Conservation (phyloP, 768 basidiomycete species). For the Candolleomyces eurysporus region DNA sequence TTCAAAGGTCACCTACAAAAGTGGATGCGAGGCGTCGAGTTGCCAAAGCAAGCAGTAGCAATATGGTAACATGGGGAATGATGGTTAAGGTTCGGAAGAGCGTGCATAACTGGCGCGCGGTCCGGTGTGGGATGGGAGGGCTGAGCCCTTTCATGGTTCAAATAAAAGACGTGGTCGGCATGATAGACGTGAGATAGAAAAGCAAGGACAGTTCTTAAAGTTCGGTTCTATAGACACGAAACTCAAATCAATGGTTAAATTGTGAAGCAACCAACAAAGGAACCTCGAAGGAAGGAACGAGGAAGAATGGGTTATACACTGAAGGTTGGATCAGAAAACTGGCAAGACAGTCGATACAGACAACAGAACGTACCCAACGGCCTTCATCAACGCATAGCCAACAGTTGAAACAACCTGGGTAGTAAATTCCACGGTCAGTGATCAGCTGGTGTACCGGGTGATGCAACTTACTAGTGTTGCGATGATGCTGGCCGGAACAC, state of each 20-base stretch:
- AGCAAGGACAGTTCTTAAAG: not conserved
- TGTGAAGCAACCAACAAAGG: not conserved
- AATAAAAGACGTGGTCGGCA: not conserved
- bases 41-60: conserved; percentile 1
- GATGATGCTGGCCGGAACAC: conserved; percentile 91
- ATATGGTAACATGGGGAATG: conserved; percentile 6
- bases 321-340: not conserved
- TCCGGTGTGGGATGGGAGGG: not conserved
- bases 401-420: conserved; percentile 79
- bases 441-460: conserved; percentile 2
- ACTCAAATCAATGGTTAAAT: not conserved
- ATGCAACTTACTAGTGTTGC: conserved; percentile 65
- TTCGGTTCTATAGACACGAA: not conserved
- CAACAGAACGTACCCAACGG: conserved; percentile 56
- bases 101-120: not conserved
- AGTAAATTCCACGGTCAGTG: conserved; percentile 8
- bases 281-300: not conserved
- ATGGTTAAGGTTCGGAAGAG: conserved; percentile 2
- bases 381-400: conserved; percentile 74
- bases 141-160: not conserved
- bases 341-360: not conserved
- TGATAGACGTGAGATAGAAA: not conserved
- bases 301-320: conserved; percentile 2
- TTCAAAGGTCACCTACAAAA: not conserved
- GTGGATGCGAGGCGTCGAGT: not conserved